Evolutionary conservation across 306 rosid genomes (phyloP).

Genomic region (Ormosia emarginata): DNA sequence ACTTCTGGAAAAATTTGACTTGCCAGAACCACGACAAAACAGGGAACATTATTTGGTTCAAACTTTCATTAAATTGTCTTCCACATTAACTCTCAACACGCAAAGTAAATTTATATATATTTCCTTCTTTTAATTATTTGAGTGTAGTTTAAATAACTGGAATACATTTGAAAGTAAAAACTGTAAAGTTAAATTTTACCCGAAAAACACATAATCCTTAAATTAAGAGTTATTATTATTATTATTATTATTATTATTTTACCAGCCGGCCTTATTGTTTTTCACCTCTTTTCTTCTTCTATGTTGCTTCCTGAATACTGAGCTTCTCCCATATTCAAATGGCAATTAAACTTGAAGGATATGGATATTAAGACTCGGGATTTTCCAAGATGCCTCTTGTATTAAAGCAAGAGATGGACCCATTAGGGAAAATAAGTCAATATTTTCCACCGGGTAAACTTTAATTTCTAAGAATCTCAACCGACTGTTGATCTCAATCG

Average conservation of each 20-base stretch:
- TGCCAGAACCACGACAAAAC: background rate
- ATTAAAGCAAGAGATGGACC: conserved; percentile 5
- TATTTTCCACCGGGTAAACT: background rate
- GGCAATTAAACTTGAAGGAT: background rate
- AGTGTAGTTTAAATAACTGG: background rate
- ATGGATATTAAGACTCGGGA: background rate
- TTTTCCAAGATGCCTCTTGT: background rate
- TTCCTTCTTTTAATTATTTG: too few species aligned
- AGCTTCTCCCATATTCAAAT: background rate
- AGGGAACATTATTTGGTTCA: background rate
- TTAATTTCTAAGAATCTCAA: background rate
- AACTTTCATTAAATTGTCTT: background rate
- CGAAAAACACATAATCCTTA: too few species aligned
- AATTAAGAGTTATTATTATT: background rate
- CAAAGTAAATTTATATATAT: too few species aligned
- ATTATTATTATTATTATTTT: too few species aligned
- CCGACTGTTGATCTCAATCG: background rate
- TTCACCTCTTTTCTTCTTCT: background rate
- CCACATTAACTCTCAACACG: background rate
- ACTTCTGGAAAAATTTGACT: background rate
- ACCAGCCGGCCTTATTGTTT: background rate
- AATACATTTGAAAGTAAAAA: background rate
- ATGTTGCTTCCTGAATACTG: background rate
- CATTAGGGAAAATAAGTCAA: conserved; percentile 10
- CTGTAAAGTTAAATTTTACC: too few species aligned